phyloP scores from a whole-genome alignment of 2,329 filamentous ascomycete genomes.

The Aspergillus sp. region DNA sequence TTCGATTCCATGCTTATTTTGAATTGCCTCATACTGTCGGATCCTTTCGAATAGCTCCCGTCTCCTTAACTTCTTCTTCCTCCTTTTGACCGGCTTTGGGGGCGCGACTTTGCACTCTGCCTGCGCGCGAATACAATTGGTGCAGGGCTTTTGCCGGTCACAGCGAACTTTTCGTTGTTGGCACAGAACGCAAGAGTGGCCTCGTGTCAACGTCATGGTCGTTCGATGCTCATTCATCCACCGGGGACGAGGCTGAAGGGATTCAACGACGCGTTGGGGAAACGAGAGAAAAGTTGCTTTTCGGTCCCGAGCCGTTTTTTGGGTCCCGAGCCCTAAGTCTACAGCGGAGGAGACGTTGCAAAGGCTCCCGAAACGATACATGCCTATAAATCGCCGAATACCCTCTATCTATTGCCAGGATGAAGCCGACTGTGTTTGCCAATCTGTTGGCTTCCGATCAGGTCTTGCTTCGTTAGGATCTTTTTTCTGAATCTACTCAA shows the following conservation, averaged over 20 bases:
- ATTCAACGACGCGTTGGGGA: background rate
- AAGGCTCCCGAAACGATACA: no score
- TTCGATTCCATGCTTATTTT: constrained; percentile 63
- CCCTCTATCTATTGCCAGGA: no score
- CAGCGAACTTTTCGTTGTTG: constrained; percentile 73
- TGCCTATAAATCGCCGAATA: background rate
- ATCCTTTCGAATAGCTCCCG: constrained; percentile 64
- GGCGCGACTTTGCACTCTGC: constrained; percentile 53
- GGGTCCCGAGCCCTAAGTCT: background rate
- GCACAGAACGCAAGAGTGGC: constrained; percentile 35
- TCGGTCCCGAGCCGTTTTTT: background rate
- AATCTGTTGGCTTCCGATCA: no score
- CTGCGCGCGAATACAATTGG: constrained; percentile 63
- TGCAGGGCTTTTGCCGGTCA: constrained; percentile 68
- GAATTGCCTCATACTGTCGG: constrained; percentile 63
- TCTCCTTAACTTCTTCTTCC: constrained; percentile 63
- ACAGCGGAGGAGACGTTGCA: background rate
- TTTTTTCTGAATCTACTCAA: no score
- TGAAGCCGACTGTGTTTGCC: no score
- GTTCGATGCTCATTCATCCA: background rate
- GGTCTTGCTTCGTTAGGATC: no score
- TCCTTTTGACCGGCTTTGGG: constrained; percentile 51
- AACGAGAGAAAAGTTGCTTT: background rate
- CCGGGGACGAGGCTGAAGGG: no score
- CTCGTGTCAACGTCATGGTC: background rate